Evolutionary conservation across 2,329 filamentous ascomycete species (phyloP), one percentile per base, ranked within the genome.

Genomic region (Piedraia hortae): DNA sequence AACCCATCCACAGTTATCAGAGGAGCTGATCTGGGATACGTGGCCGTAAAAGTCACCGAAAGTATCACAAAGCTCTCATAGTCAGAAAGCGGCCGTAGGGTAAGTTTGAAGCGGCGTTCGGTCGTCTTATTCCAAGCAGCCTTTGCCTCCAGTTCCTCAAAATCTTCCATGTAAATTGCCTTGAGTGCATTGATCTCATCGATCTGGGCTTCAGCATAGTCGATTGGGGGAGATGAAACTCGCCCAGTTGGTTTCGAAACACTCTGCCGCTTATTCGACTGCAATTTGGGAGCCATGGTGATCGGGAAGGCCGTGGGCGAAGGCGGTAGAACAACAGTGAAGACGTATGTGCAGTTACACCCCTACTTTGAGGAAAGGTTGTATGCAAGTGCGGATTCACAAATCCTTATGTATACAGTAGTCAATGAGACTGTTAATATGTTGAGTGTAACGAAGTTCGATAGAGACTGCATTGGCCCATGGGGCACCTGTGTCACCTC

Each of bases 81-180:
- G 36, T 85, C 70, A 0, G 64, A 67, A 3, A 64, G 64, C 6
- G 75, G 60, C 36, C 63, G 75, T 30, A 93, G 56, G 23, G 59
- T 62, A 23, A 93, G 65, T 33, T 74, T 74, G 42, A 93, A 88
- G 0, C 64, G 59, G 9, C 75, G 70, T 38, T 89, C 56, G 16
- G 56, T 73, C 3, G 70, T 65, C 61, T 75, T 72, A 55, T 88
- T 78, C 82, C 82, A 93, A 18, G 78, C 80, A 33, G 62, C 58
- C 27, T 60, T 60, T 22, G 61, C 59, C 18, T 69, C 62, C 35
- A 77, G 61, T 41, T 70, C 64, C 34, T 70, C 56, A 39, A 77
- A 91, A 39, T 91, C 80, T 27, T 89, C 75, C 33, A 68, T 70
- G 40, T 85, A 93, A 21, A 93, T 88, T 18, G 82, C 73, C 36